phyloP scores from a whole-genome alignment of 129 eudicot species.

The Flaveria ramosissima region DNA sequence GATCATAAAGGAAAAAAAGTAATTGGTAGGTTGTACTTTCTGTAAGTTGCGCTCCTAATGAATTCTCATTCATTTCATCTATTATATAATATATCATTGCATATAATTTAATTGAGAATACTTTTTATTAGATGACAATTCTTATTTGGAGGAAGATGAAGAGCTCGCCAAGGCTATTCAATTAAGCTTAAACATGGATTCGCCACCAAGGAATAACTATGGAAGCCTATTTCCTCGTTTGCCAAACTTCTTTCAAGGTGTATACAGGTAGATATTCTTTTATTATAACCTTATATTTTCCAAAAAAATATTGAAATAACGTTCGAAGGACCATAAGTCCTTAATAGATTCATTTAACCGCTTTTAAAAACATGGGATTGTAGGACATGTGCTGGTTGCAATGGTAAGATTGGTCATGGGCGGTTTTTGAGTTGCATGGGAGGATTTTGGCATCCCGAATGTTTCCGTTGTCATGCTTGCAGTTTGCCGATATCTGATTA shows the following conservation, averaged over 20 bases:
- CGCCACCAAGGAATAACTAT: conserved; percentile 59
- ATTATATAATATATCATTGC: conserved; percentile 11
- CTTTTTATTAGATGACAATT: conserved; percentile 39
- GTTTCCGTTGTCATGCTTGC: conserved; percentile 90
- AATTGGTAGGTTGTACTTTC: conserved; percentile 53
- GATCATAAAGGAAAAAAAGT: conserved; percentile 80
- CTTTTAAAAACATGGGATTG: conserved; percentile 26
- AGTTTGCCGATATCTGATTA: conserved; percentile 74
- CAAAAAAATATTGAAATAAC: not conserved
- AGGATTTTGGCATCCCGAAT: conserved; percentile 96
- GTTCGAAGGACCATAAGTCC: not conserved
- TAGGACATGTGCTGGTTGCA: conserved; percentile 96
- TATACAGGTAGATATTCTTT: conserved; percentile 49
- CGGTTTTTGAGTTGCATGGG: conserved; percentile 95
- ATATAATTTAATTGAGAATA: not conserved
- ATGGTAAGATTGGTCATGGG: conserved; percentile 79
- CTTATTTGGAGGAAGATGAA: conserved; percentile 79
- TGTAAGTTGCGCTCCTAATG: not conserved
- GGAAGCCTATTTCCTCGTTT: conserved; percentile 61
- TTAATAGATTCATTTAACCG: not conserved
- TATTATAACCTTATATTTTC: not conserved
- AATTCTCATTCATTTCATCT: not conserved
- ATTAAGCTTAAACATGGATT: conserved; percentile 69
- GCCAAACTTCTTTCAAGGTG: conserved; percentile 61
- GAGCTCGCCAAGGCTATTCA: conserved; percentile 83